phyloP scores from a whole-genome alignment of 768 basidiomycete species.

The Hericium alpestre region DNA sequence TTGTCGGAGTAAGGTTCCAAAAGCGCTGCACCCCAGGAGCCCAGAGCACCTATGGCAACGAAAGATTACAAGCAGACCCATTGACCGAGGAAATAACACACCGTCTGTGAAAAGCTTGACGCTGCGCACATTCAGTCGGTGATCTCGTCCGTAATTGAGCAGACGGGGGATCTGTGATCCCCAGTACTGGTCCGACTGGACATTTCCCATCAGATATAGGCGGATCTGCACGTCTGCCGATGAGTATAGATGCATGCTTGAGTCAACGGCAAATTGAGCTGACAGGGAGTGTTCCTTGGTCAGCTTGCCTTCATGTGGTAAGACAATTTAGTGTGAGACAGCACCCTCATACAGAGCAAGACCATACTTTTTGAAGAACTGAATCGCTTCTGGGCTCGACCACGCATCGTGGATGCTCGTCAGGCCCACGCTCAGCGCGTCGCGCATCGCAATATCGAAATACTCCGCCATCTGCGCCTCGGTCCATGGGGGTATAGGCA shows the following conservation, averaged over 20 bases:
- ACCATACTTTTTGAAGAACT: conserved; percentile 56
- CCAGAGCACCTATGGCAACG: conserved; percentile 57
- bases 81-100: conserved; percentile 15
- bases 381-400: conserved; percentile 36
- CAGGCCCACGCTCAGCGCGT: conserved; percentile 70
- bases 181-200: conserved; percentile 23
- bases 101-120: conserved; percentile 77
- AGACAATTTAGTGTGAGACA: conserved; percentile 4
- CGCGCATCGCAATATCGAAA: conserved; percentile 51
- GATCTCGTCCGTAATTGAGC: conserved; percentile 25
- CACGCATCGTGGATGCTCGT: conserved; percentile 84
- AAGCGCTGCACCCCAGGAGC: conserved; percentile 87
- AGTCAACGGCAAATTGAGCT: conserved; percentile 15
- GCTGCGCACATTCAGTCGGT: conserved; percentile 32
- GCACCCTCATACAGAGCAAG: background rate
- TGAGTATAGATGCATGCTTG: no score
- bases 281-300: conserved; percentile 58
- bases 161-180: conserved; percentile 23
- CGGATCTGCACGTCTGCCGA: conserved; percentile 31
- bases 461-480: conserved; percentile 45
- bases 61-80: background rate
- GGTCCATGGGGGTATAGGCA: conserved; percentile 56
- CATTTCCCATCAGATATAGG: conserved; percentile 50
- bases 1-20: conserved; percentile 77
- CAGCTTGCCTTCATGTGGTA: conserved; percentile 45